phyloP scores from a whole-genome alignment of 1,139 yeast species.

The Taphrina deformans region DNA sequence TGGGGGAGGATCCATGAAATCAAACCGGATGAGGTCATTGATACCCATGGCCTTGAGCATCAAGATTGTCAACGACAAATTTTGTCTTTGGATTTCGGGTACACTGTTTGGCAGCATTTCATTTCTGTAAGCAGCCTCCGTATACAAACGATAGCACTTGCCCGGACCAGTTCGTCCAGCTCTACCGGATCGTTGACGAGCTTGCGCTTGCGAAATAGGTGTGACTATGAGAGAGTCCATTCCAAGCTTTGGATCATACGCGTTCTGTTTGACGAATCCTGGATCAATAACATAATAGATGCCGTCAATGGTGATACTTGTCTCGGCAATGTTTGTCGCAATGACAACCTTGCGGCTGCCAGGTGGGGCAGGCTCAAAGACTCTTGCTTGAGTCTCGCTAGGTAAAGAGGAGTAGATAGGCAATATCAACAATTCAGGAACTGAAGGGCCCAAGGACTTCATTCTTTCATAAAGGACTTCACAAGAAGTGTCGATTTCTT shows the following conservation, averaged over 20 bases:
- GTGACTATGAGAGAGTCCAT: slow-evolving; percentile 85
- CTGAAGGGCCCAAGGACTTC: slow-evolving; percentile 62
- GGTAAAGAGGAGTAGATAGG: slow-evolving; percentile 94
- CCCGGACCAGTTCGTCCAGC: slow-evolving; percentile 98
- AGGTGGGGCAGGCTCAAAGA: slow-evolving; percentile 85
- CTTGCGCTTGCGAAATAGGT: slow-evolving; percentile 91
- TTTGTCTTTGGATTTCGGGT: slow-evolving; percentile 86
- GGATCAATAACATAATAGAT: slow-evolving; percentile 86
- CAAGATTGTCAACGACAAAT: slow-evolving; percentile 72
- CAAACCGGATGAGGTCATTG: slow-evolving; percentile 72
- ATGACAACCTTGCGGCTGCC: slow-evolving; percentile 80
- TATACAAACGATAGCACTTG: slow-evolving; percentile 82
- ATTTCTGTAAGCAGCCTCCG: slow-evolving; percentile 79
- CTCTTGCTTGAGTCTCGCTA: slow-evolving; percentile 72
- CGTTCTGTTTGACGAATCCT: slow-evolving; percentile 87
- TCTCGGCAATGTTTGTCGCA: slow-evolving; percentile 96
- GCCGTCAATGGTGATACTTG: slow-evolving; percentile 93
- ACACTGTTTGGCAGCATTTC: slow-evolving; percentile 77
- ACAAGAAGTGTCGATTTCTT: slow-evolving; percentile 89
- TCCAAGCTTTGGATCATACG: slow-evolving; percentile 77
- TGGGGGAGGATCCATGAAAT: slow-evolving; percentile 95
- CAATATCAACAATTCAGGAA: slow-evolving; percentile 67
- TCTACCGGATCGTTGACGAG: slow-evolving; percentile 94
- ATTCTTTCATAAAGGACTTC: slow-evolving; percentile 69
- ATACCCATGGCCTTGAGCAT: slow-evolving; percentile 75